These are phyloP conservation scores for Keqinozyma sinolaborantium DNA, from an alignment of 1,139 yeast species.

Conservation along the genomic window DNA sequence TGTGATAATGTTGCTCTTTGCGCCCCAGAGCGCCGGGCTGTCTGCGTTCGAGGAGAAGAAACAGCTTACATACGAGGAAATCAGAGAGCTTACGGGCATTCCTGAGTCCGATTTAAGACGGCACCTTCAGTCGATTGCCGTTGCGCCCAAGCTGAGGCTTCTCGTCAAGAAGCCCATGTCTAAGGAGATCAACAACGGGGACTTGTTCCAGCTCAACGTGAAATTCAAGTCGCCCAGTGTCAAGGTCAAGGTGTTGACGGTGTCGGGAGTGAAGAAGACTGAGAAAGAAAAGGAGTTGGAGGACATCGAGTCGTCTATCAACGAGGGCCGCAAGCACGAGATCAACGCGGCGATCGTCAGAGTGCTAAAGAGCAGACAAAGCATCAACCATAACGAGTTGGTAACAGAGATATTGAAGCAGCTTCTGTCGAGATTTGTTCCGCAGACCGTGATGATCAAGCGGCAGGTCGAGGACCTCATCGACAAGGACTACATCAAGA, in stretches of 20 bases:
- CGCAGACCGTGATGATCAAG: constrained; percentile 66
- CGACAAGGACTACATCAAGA: constrained; percentile 77
- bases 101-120: constrained; percentile 71
- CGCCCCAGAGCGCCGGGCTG: constrained; percentile 48
- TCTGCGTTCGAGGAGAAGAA: constrained; percentile 42
- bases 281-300: constrained; percentile 36
- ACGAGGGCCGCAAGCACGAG: constrained; percentile 52
- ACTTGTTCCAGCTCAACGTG: constrained; percentile 65
- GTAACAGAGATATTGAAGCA: constrained; percentile 65
- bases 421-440: constrained; percentile 62
- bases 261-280: constrained; percentile 41
- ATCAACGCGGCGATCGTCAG: constrained; percentile 89
- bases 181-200: constrained; percentile 62
- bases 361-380: constrained; percentile 74
- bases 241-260: constrained; percentile 76
- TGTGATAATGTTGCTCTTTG: constrained; percentile 69
- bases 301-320: constrained; percentile 30
- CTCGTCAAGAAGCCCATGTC: constrained; percentile 72
- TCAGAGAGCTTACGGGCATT: constrained; percentile 63
- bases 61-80: constrained; percentile 51
- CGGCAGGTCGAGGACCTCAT: constrained; percentile 76
- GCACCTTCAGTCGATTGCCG: constrained; percentile 79
- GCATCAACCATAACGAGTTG: constrained; percentile 60
- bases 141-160: constrained; percentile 77
- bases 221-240: constrained; percentile 69